phyloP scores from a whole-genome alignment of 2,329 filamentous ascomycete species.

The Aspergillus pseudoterreus region DNA sequence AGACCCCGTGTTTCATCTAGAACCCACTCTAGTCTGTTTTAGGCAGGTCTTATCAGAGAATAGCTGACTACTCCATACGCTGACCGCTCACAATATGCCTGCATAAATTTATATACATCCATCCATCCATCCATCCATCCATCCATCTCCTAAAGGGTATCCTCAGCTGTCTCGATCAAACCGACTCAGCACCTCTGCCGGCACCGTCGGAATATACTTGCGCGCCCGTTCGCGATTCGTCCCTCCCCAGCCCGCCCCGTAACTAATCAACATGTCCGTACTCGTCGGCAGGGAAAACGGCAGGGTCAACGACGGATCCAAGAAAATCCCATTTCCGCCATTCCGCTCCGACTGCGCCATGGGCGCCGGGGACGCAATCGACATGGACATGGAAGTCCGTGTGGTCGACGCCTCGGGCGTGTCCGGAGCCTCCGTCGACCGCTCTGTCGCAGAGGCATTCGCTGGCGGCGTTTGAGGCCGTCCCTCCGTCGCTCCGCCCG shows the following conservation, averaged over 20 bases:
- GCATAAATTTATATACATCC: conserved; percentile 11
- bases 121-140: neutral
- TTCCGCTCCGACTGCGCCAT: conserved; percentile 26
- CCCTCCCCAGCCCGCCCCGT: conserved; percentile 90
- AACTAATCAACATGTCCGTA: conserved; percentile 95
- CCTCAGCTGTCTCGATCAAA: conserved; percentile 57
- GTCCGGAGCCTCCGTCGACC: conserved; percentile 11
- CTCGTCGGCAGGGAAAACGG: conserved; percentile 94
- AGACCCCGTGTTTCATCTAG: no score
- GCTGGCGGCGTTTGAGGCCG: conserved; percentile 24
- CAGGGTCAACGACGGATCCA: conserved; percentile 88
- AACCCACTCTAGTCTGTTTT: neutral
- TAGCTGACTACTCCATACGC: neutral
- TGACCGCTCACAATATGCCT: neutral
- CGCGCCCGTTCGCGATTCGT: conserved; percentile 85
- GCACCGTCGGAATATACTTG: conserved; percentile 94
- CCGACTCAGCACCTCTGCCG: conserved; percentile 86
- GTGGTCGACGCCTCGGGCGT: conserved; percentile 20
- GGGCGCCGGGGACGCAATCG: conserved; percentile 20
- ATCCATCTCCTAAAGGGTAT: no score
- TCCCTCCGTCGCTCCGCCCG: conserved; percentile 17
- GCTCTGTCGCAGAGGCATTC: conserved; percentile 4
- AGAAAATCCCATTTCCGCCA: conserved; percentile 51
- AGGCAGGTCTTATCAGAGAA: neutral
- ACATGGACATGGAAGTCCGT: conserved; percentile 8